Evolutionary conservation across 257 asterid species (phyloP).

Genomic region (Rauvolfia tetraphylla): DNA sequence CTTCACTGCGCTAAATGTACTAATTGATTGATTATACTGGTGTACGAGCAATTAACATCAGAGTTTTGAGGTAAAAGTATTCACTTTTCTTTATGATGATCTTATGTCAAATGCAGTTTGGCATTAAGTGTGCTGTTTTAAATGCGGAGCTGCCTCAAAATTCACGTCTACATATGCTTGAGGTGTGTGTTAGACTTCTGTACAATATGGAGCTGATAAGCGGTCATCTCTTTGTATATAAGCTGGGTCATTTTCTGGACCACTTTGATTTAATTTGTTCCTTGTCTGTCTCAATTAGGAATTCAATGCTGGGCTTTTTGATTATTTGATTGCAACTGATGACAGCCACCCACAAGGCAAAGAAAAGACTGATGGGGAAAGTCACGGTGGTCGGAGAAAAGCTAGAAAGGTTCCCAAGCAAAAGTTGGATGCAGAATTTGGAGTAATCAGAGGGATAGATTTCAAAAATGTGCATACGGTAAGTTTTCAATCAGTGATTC

Average conservation of each 20-base stretch:
- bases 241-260: neutral
- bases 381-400: conserved; percentile 42
- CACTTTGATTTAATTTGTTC: conserved; percentile 16
- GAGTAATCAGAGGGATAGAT: conserved; percentile 97
- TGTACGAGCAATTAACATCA: neutral
- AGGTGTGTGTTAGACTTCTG: conserved; percentile 46
- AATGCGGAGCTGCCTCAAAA: conserved; percentile 97
- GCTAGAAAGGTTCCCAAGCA: conserved; percentile 49
- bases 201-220: conserved; percentile 10
- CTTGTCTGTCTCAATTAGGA: conserved; percentile 43
- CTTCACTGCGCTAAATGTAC: neutral
- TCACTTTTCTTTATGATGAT: neutral
- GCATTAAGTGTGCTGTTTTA: conserved; percentile 81
- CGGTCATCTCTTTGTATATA: neutral
- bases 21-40: neutral
- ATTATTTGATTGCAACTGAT: conserved; percentile 88
- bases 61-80: neutral
- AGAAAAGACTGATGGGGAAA: conserved; percentile 45
- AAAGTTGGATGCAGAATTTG: conserved; percentile 83
- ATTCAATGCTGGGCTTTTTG: conserved; percentile 94
- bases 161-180: conserved; percentile 93
- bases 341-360: conserved; percentile 43
- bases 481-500: neutral
- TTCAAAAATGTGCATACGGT: conserved; percentile 95
- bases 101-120: conserved; percentile 60